phyloP scores from a whole-genome alignment of 2,329 filamentous ascomycete genomes.

The Calonectria hongkongensis region DNA sequence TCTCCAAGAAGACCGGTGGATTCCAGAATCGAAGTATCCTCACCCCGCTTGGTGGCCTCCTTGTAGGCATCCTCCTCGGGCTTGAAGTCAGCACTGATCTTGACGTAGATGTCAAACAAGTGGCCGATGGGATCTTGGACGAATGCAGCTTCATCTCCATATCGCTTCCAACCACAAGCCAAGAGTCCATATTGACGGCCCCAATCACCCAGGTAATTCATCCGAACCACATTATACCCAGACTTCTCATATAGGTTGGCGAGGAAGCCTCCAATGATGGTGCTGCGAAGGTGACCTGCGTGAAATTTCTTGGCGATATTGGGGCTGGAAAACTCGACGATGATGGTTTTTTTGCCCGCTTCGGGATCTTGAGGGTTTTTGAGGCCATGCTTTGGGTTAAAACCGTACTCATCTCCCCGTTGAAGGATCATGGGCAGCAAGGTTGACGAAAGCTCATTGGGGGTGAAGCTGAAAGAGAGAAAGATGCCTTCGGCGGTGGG shows the following conservation, averaged over 20 bases:
- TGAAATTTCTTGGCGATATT: constrained; percentile 41
- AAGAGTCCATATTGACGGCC: constrained; percentile 83
- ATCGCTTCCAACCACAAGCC: constrained; percentile 80
- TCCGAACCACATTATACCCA: constrained; percentile 81
- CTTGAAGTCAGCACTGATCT: constrained; percentile 77
- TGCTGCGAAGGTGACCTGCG: constrained; percentile 36
- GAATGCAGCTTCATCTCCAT: constrained; percentile 79
- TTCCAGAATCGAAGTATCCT: constrained; percentile 66
- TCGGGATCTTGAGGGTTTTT: constrained; percentile 5
- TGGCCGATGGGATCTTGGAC: constrained; percentile 81
- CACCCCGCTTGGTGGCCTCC: constrained; percentile 66
- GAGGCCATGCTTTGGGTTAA: constrained; percentile 2
- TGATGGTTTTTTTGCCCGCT: constrained; percentile 27
- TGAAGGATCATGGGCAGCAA: constrained; percentile 30
- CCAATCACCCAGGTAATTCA: constrained; percentile 89
- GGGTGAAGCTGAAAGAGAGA: constrained; percentile 21
- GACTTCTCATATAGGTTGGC: constrained; percentile 80
- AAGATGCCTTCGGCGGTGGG: constrained; percentile 24
- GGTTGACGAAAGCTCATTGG: constrained; percentile 9
- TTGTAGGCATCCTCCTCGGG: constrained; percentile 78
- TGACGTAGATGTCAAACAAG: constrained; percentile 83
- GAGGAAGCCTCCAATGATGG: constrained; percentile 57
- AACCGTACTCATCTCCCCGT: constrained; percentile 14
- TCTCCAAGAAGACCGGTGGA: constrained; percentile 67
- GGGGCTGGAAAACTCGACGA: constrained; percentile 36